Percentiles rank a stretch among this genome's conserved stretches.
These are phyloP conservation scores for Wickerhamiella allomyrinae DNA, from an alignment of 805 yeast genomes.

Conservation along the genomic window DNA sequence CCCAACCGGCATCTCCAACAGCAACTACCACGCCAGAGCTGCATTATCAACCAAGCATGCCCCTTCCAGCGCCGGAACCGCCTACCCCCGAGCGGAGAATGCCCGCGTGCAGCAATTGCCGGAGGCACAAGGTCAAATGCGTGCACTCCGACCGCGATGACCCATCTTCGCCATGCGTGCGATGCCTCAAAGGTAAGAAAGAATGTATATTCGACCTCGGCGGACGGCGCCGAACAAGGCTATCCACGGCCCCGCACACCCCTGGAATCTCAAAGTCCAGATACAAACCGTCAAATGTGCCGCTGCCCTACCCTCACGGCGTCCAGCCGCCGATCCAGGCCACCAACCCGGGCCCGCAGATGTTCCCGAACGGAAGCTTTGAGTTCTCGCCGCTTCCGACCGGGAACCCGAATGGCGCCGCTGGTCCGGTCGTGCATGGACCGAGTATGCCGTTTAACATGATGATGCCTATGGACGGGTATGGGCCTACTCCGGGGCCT, in stretches of 20 bases:
- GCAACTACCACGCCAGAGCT: not conserved
- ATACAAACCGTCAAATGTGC: not conserved
- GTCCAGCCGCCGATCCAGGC: not conserved
- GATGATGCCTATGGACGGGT: no score
- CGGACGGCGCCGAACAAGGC: not conserved
- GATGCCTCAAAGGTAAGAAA: slow-evolving; percentile 53
- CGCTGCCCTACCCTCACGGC: not conserved
- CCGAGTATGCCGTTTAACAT: no score
- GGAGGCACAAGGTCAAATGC: slow-evolving; percentile 71
- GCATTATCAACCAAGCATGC: not conserved
- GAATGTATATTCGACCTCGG: slow-evolving; percentile 34
- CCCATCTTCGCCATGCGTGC: slow-evolving; percentile 51
- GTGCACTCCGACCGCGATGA: slow-evolving; percentile 49
- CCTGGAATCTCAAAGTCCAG: not conserved
- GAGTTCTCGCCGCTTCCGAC: not conserved
- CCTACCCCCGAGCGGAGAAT: not conserved
- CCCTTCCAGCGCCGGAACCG: not conserved
- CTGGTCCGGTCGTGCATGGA: no score
- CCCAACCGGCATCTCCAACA: not conserved
- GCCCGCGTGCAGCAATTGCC: slow-evolving; percentile 39
- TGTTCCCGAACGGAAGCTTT: not conserved
- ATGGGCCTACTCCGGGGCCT: no score
- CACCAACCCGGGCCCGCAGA: not conserved
- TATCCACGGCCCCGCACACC: not conserved
- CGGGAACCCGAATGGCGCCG: no score